Evolutionary conservation across 345 rosid species (phyloP), one percentile per base, ranked within the genome.

Genomic region (Durio zibethinus): DNA sequence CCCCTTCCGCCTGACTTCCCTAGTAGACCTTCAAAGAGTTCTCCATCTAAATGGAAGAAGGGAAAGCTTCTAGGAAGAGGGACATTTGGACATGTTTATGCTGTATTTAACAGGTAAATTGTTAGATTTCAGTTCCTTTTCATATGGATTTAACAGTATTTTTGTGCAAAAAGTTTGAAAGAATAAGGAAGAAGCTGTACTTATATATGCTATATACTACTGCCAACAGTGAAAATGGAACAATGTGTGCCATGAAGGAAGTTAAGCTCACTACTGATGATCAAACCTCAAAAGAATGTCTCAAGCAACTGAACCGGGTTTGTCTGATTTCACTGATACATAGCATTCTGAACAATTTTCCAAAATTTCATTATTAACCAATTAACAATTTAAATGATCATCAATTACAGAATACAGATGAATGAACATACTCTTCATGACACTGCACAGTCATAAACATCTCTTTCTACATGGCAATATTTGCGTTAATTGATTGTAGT

Each of bases 171-270:
- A 36, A 0, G 14, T 56, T 56, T 21, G 12, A 56, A 21, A 23
- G 12, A 57, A 25, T 25, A 9, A n/a, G 54, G 54, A 52, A 52
- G 23, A 65, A 65, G 4, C 15, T 25, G 14, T 43, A 5, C 73
- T 70, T 27, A 47, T 29, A 29, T 29, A 29, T 48, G 7, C 21
- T 45, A 3, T 0, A 23, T 29, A 25, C 35, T 43, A 14, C 14
- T 50, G 7, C 42, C 74, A 9, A 80, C 82, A 96, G 97, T 84
- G 94, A 88, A 78, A 90, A 87, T 69, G 98, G 99, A 71, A 88
- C 89, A 57, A 88, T 96, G 92, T 93, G 98, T 82, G 99, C 99
- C 15, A 91, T 93, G 78, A 96, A 96, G 82, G 99, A 96, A 90
- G 98, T 93, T 73, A 86, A 78, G 81, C 88, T 90, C 84, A 86